These are phyloP conservation scores for Suillus alpinus DNA, from an alignment of 768 basidiomycete genomes.

Conservation along the genomic window DNA sequence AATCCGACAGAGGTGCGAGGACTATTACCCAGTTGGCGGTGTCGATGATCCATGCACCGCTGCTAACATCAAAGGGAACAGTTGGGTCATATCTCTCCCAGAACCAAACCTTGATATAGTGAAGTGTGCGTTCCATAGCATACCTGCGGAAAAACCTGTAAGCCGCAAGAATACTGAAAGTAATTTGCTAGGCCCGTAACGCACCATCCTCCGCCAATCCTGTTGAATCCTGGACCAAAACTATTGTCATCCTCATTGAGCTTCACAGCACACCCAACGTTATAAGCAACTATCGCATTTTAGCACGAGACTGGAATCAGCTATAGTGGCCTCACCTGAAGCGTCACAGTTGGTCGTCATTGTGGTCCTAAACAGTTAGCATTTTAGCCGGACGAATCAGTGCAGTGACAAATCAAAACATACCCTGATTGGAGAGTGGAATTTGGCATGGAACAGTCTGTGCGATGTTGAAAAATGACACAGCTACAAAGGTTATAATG, in stretches of 20 bases:
- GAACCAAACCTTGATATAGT: conserved; percentile 41
- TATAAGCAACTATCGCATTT: conserved; percentile 6
- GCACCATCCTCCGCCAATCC: conserved; percentile 37
- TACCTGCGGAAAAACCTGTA: conserved; percentile 30
- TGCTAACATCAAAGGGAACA: conserved; percentile 25
- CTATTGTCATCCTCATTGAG: conserved; percentile 14
- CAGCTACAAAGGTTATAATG: neutral
- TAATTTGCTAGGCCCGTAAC: conserved; percentile 2
- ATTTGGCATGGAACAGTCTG: conserved; percentile 21
- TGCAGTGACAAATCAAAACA: neutral
- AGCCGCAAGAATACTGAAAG: neutral
- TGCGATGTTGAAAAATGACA: neutral
- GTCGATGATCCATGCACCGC: conserved; percentile 18
- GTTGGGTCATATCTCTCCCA: conserved; percentile 34
- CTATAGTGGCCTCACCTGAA: neutral
- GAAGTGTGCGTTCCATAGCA: conserved; percentile 35
- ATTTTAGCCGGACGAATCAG: neutral
- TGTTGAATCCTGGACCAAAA: conserved; percentile 27
- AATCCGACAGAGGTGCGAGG: neutral
- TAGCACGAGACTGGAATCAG: neutral
- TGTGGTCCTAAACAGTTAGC: neutral
- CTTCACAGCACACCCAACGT: conserved; percentile 20
- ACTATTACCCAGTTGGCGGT: conserved; percentile 31
- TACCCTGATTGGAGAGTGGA: neutral
- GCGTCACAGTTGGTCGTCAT: conserved; percentile 11